Conservation (phyloP, 371 early-diverging fungal species). For the Apophysomyces trapeziformis region DNA sequence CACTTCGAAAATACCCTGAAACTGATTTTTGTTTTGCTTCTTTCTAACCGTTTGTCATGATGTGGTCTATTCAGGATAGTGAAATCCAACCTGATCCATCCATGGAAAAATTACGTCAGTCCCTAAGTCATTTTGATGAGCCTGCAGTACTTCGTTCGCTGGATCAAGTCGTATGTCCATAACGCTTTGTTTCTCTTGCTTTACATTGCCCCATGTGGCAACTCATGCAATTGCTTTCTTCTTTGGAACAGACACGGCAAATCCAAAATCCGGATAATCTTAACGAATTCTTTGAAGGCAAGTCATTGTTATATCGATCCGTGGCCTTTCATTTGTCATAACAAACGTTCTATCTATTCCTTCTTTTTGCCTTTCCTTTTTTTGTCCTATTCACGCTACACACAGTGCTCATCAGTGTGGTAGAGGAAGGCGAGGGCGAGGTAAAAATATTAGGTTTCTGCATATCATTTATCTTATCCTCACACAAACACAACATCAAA, state of each 20-base stretch:
- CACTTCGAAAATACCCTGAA: too few relatives aligned
- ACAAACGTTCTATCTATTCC: too few relatives aligned
- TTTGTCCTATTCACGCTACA: background rate
- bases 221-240: background rate
- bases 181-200: background rate
- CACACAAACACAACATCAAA: conserved; percentile 14
- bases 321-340: background rate
- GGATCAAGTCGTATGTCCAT: background rate
- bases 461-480: conserved; percentile 1
- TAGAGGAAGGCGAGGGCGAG: conserved; percentile 16
- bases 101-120: background rate
- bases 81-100: background rate
- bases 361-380: background rate
- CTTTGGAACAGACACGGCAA: conserved; percentile 3
- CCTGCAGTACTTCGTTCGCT: conserved; percentile 6
- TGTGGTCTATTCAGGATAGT: background rate
- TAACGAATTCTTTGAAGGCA: conserved; percentile 13
- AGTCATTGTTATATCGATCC: background rate
- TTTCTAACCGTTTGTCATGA: background rate
- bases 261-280: conserved; percentile 18
- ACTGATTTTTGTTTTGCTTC: too few relatives aligned
- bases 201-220: background rate
- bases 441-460: conserved; percentile 6
- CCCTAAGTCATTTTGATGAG: background rate
- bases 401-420: conserved; percentile 13